A percentile compares a stretch with the other conserved stretches of the same genome.
phyloP scores from a whole-genome alignment of 1,284 basidiomycete genomes.

The Ceratobasidium sp. region DNA sequence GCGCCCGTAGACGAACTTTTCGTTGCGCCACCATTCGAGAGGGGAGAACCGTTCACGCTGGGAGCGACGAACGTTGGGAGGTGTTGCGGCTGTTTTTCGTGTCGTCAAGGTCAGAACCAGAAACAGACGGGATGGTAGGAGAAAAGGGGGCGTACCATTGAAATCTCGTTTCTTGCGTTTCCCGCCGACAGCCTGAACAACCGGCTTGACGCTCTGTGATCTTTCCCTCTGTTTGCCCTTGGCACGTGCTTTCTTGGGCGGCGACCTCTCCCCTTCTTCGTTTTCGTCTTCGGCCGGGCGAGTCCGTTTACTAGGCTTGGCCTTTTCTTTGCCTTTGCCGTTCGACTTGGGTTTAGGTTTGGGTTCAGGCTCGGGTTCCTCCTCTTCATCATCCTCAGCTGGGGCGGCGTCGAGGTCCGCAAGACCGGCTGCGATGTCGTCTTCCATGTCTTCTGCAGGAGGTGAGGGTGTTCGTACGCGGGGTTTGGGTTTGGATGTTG shows the following conservation, averaged over 20 bases:
- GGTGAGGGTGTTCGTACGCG: constrained; percentile 10
- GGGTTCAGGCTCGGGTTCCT: constrained; percentile 9
- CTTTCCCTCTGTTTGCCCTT: constrained; percentile 1
- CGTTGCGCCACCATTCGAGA: constrained; percentile 94
- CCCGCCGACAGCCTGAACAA: constrained; percentile 26
- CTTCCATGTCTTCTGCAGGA: constrained; percentile 35
- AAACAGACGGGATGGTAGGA: neutral
- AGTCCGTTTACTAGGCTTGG: neutral
- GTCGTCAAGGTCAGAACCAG: no score
- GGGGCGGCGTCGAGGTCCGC: constrained; percentile 26
- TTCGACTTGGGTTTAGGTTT: constrained; percentile 15
- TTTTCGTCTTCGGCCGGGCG: constrained; percentile 21
- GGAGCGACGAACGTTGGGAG: constrained; percentile 74
- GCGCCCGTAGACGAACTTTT: constrained; percentile 86
- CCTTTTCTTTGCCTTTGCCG: constrained; percentile 3
- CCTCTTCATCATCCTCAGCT: neutral
- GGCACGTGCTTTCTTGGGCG: constrained; percentile 10
- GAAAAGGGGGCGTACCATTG: constrained; percentile 22
- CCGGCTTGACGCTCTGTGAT: neutral
- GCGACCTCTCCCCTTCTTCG: neutral
- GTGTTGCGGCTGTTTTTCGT: neutral
- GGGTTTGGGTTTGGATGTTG: constrained; percentile 8
- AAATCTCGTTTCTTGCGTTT: constrained; percentile 32
- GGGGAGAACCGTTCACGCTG: constrained; percentile 80
- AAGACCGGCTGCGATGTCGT: constrained; percentile 46